These are phyloP conservation scores for Debaryomyces psychrophilus DNA, from an alignment of 1,139 yeast species.

Conservation along the genomic window DNA sequence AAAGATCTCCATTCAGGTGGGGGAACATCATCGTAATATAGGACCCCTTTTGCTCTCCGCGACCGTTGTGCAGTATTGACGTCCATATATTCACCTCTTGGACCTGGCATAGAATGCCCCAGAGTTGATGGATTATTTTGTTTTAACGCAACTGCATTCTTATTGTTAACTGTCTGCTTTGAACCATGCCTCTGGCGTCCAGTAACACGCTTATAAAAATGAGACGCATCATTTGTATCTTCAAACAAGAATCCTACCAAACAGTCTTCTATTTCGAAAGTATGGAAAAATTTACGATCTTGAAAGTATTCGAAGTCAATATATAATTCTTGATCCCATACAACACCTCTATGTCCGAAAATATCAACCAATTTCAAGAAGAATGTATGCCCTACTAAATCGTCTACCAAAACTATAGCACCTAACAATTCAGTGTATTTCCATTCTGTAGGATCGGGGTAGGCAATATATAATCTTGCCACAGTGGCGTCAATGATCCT, in stretches of 20 bases:
- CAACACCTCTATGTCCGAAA: constrained; percentile 76
- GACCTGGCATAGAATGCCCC: constrained; percentile 55
- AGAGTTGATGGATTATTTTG: constrained; percentile 36
- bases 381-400: constrained; percentile 90
- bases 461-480: constrained; percentile 85
- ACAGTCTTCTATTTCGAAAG: constrained; percentile 92
- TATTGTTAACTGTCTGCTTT: constrained; percentile 80
- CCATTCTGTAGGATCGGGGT: constrained; percentile 85
- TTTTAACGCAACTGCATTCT: constrained; percentile 82
- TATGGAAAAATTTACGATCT: constrained; percentile 91
- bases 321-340: constrained; percentile 97
- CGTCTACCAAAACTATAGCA: constrained; percentile 86
- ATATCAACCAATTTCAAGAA: constrained; percentile 88
- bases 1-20: constrained; percentile 86
- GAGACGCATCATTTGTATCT: constrained; percentile 85
- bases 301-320: constrained; percentile 87
- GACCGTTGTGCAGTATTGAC: constrained; percentile 57
- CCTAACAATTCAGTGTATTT: constrained; percentile 86
- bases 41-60: constrained; percentile 59
- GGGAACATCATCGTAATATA: constrained; percentile 77
- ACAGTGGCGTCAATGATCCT: constrained; percentile 90
- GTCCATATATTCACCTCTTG: constrained; percentile 66
- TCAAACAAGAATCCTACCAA: constrained; percentile 87
- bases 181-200: constrained; percentile 80
- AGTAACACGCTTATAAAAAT: constrained; percentile 77